A percentile compares a stretch with the other conserved stretches of the same genome.
Evolutionary conservation across 768 basidiomycete genomes (phyloP).

Genomic region (Rickenella mellea): DNA sequence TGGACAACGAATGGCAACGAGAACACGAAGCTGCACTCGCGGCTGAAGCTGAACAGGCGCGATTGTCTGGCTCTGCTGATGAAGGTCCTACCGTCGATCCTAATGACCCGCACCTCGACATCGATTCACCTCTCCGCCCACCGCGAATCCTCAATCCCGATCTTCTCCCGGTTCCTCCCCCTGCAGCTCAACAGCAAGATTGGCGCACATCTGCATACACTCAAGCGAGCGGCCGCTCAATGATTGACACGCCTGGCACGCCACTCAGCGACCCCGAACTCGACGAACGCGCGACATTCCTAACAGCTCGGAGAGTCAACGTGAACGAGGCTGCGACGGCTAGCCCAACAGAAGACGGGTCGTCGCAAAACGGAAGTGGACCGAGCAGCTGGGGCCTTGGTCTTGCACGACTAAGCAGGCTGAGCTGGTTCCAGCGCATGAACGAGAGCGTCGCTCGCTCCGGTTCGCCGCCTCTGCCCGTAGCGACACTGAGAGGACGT

Average conservation of each 20-base stretch:
- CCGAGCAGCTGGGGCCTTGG: conserved; percentile 27
- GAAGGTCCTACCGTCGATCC: conserved; percentile 5
- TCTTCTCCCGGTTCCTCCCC: conserved; percentile 20
- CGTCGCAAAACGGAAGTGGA: conserved; percentile 14
- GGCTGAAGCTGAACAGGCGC: background rate
- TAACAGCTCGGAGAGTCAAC: conserved; percentile 42
- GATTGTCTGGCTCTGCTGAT: background rate
- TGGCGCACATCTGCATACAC: conserved; percentile 5
- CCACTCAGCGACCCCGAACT: conserved; percentile 27
- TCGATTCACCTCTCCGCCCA: conserved; percentile 26
- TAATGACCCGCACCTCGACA: conserved; percentile 17
- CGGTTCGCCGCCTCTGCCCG: background rate
- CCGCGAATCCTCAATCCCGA: conserved; percentile 28
- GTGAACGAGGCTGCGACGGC: conserved; percentile 26
- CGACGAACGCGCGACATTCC: conserved; percentile 32
- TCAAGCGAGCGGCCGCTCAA: conserved; percentile 21
- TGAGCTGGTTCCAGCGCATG: conserved; percentile 50
- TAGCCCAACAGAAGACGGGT: conserved; percentile 20
- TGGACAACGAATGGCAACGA: conserved; percentile 23
- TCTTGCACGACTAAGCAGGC: conserved; percentile 36
- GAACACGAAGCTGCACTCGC: conserved; percentile 12
- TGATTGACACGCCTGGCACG: conserved; percentile 17
- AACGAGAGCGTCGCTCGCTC: conserved; percentile 7
- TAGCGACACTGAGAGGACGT: conserved; percentile 7
- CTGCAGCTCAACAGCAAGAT: conserved; percentile 22